Evolutionary conservation across 306 rosid genomes (phyloP), one percentile per base, ranked within the genome.

Genomic region (Castanea crenata): DNA sequence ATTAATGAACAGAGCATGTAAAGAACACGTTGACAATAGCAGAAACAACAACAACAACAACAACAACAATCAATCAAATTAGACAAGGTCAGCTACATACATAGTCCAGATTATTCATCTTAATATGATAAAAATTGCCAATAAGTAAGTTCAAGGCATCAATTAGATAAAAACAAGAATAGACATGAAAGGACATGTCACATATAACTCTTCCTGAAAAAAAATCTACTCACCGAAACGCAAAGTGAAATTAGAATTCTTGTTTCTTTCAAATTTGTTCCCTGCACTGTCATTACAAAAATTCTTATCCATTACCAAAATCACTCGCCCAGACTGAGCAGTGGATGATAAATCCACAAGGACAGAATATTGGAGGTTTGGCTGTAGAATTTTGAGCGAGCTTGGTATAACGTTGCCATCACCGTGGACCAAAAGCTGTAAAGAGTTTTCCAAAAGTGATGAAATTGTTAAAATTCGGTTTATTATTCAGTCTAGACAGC

Each of bases 391-490:
- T 23, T 69, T 91, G 63, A 94, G 78, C 34, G 98, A 88, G 78
- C 91, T 86, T 78, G 98, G 97, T 74, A 94, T 82, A 75, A 92
- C 97, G 75, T 87, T 81, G 79, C 97, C 98, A 62, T 91, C 90
- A 75, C 97, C 98, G 85, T 92, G 92, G 49, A 94, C 98, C 72
- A 92, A 86, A 84, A 94, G 89, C 98, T 94, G 97, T 6, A 79
- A 46, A 68, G 69, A 61, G 62, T 78, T 56, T 71, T 44, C 9
- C 11, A 49, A 65, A 59, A 31, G 3, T 67, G 68, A 83, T 6
- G 38, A 80, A 59, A 16, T 9, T 52, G 71, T 89, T 65, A 81
- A 73, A 82, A 70, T 68, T 19, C 20, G 63, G 63, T 44, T 78
- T 58, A 14, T 31, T 58, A 19, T 57, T 51, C 49, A 67, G 19